Percentiles rank a stretch among this genome's conserved stretches.
These are phyloP conservation scores for Rusavskia elegans DNA, from an alignment of 495 filamentous ascomycete genomes.

Conservation along the genomic window DNA sequence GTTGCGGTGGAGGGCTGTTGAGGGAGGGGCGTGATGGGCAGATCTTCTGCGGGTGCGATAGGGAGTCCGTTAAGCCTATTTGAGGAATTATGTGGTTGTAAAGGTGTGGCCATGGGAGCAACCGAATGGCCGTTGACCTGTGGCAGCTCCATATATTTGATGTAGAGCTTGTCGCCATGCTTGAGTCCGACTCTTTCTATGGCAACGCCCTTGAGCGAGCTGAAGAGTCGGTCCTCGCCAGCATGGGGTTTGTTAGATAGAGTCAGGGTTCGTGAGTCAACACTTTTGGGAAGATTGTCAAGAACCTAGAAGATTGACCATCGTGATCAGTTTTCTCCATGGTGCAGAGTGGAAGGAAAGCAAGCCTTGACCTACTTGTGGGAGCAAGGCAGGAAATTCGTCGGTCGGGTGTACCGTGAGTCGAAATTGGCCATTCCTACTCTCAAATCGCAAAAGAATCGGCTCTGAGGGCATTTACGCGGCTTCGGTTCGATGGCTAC, in stretches of 20 bases:
- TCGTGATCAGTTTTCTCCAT: neutral
- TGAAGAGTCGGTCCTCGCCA: conserved; percentile 55
- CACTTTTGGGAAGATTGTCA: conserved; percentile 48
- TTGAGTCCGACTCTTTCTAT: conserved; percentile 57
- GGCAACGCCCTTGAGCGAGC: conserved; percentile 46
- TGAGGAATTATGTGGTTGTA: conserved; percentile 24
- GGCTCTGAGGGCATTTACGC: conserved; percentile 16
- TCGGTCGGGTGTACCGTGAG: conserved; percentile 30
- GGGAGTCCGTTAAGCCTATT: conserved; percentile 66
- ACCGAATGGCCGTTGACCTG: conserved; percentile 32
- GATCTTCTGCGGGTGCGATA: conserved; percentile 49
- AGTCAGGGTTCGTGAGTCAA: conserved; percentile 57
- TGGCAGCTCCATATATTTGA: conserved; percentile 52
- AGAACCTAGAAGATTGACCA: conserved; percentile 28
- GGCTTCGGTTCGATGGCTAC: neutral
- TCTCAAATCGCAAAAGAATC: conserved; percentile 37
- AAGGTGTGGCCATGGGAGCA: conserved; percentile 13
- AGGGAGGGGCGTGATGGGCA: conserved; percentile 43
- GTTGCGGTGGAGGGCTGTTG: conserved; percentile 38
- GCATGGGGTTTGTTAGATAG: conserved; percentile 68
- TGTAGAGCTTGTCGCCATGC: conserved; percentile 79
- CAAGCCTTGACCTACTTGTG: neutral
- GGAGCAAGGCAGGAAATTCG: conserved; percentile 27
- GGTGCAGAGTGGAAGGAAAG: neutral
- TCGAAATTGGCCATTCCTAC: conserved; percentile 40